These are phyloP conservation scores for Chlorophyllum brunneum DNA, from an alignment of 768 basidiomycete species.

Conservation along the genomic window DNA sequence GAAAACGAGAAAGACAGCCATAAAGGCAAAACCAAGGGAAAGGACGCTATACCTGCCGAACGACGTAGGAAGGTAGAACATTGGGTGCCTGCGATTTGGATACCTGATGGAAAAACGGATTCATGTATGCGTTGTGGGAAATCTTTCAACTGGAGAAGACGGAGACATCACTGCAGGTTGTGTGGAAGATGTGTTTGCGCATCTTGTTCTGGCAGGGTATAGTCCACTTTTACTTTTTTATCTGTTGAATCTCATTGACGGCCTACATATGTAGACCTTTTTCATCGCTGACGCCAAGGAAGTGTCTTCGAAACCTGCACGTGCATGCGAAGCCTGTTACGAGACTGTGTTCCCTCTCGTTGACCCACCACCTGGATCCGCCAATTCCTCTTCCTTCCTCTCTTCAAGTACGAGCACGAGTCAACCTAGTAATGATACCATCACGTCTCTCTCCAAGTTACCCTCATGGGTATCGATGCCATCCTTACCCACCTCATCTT, in stretches of 20 bases:
- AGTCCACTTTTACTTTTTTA: slow-evolving; percentile 15
- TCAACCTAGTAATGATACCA: slow-evolving; percentile 28
- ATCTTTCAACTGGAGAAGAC: slow-evolving; percentile 71
- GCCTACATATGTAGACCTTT: slow-evolving; percentile 63
- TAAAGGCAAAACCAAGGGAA: slow-evolving; percentile 16
- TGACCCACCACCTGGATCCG: slow-evolving; percentile 22
- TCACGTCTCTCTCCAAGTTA: slow-evolving; percentile 48
- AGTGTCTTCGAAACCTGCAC: slow-evolving; percentile 49
- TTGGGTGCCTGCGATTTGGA: slow-evolving; percentile 91
- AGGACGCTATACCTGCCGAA: slow-evolving; percentile 21
- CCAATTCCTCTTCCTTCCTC: neutral
- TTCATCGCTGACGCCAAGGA: slow-evolving; percentile 58
- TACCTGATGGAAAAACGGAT: slow-evolving; percentile 81
- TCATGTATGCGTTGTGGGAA: slow-evolving; percentile 82
- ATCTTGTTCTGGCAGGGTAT: slow-evolving; percentile 74
- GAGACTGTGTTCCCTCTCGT: slow-evolving; percentile 79
- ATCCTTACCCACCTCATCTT: slow-evolving; percentile 33
- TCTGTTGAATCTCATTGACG: neutral
- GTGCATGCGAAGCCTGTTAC: slow-evolving; percentile 85
- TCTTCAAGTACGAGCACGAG: neutral
- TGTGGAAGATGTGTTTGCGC: slow-evolving; percentile 87
- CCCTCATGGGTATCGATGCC: slow-evolving; percentile 59
- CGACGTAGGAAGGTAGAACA: slow-evolving; percentile 61
- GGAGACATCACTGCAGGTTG: slow-evolving; percentile 83
- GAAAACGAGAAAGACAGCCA: slow-evolving; percentile 18